These are phyloP conservation scores for Podaxis mareebaensis DNA, from an alignment of 768 basidiomycete species.

Conservation along the genomic window DNA sequence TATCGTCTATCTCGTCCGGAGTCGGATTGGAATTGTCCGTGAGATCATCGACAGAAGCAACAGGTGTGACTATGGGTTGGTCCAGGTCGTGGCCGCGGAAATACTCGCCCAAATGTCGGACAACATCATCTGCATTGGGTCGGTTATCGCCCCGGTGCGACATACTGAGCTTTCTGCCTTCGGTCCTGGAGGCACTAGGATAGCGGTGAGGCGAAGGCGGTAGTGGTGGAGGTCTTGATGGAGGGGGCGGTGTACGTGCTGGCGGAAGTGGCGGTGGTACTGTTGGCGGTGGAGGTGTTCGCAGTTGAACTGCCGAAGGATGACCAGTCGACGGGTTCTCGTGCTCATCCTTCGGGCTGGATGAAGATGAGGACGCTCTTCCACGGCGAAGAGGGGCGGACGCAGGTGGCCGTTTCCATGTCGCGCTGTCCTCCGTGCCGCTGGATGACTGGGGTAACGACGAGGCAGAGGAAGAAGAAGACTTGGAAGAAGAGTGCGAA, in stretches of 20 bases:
- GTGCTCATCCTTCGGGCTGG: background rate
- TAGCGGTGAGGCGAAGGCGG: constrained; percentile 6
- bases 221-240: background rate
- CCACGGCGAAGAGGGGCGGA: background rate
- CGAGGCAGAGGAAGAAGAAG: background rate
- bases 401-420: constrained; percentile 35
- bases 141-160: constrained; percentile 41
- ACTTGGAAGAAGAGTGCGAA: constrained; percentile 8
- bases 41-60: constrained; percentile 25
- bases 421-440: constrained; percentile 5
- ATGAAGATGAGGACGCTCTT: background rate
- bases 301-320: background rate
- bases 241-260: constrained; percentile 16
- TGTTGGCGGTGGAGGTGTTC: constrained; percentile 11
- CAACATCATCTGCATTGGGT: constrained; percentile 77
- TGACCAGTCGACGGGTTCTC: background rate
- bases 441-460: background rate
- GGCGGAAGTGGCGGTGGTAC: constrained; percentile 15
- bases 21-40: background rate
- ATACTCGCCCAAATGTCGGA: constrained; percentile 76
- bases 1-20: constrained; percentile 9
- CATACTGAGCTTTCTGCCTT: background rate
- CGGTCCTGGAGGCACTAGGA: background rate
- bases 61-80: constrained; percentile 71
- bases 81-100: constrained; percentile 92